These are phyloP conservation scores for Cryphonectria nitschkei DNA, from an alignment of 2,329 filamentous ascomycete species.

Conservation along the genomic window DNA sequence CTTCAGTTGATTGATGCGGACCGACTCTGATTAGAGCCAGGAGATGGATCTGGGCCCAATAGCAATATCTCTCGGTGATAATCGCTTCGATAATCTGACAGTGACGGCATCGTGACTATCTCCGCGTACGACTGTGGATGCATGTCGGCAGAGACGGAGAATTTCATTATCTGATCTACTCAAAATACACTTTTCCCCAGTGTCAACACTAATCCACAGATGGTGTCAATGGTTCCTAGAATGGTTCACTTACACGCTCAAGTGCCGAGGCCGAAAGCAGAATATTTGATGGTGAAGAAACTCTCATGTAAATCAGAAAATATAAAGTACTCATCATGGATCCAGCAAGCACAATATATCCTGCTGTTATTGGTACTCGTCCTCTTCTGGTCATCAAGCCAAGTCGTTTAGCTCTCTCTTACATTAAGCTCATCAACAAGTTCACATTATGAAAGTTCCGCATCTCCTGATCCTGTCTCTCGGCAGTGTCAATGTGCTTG, in stretches of 20 bases:
- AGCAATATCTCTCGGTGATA: neutral
- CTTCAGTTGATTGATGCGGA: neutral
- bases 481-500: neutral
- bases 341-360: neutral
- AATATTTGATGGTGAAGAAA: neutral
- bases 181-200: too few relatives aligned
- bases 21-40: neutral
- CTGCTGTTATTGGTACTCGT: neutral
- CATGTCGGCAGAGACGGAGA: neutral
- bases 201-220: neutral
- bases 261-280: neutral
- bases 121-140: conserved; percentile 8
- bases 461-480: conserved; percentile 8
- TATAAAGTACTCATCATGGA: neutral
- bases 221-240: conserved; percentile 5
- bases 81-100: neutral
- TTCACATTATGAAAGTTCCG: neutral
- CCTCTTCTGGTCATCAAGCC: neutral
- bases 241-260: neutral
- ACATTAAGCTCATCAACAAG: neutral
- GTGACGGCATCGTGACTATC: conserved; percentile 13
- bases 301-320: neutral
- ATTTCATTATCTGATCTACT: neutral
- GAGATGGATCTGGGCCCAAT: too few relatives aligned
- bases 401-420: neutral